These are phyloP conservation scores for Colletotrichum sublineola DNA, from an alignment of 2,329 filamentous ascomycete species.

Conservation along the genomic window DNA sequence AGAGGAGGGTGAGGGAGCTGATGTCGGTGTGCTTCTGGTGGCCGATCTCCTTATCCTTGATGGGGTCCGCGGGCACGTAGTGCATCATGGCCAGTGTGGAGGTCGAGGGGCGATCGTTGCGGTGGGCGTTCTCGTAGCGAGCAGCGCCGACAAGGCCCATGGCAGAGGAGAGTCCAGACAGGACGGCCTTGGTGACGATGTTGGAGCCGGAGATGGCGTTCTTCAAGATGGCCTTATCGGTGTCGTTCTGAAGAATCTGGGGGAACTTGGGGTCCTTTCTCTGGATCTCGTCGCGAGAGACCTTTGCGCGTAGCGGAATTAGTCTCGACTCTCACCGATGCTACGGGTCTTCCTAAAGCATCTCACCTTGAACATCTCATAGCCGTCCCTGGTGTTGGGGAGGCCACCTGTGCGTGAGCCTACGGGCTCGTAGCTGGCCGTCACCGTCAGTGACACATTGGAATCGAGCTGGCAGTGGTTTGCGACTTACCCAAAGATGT, in stretches of 20 bases:
- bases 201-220: constrained; percentile 64
- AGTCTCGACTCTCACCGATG: neutral
- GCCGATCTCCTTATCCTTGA: constrained; percentile 58
- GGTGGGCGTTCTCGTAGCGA: constrained; percentile 65
- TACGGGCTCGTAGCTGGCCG: constrained; percentile 60
- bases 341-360: constrained; percentile 37
- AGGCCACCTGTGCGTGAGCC: constrained; percentile 63
- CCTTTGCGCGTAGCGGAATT: constrained; percentile 40
- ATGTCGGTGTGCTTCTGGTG: constrained; percentile 72
- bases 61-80: constrained; percentile 62
- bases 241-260: constrained; percentile 61
- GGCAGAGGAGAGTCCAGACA: constrained; percentile 62
- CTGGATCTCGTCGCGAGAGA: constrained; percentile 65
- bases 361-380: constrained; percentile 64
- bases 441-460: constrained; percentile 10
- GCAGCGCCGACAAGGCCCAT: constrained; percentile 59
- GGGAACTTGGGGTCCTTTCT: constrained; percentile 61
- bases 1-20: constrained; percentile 67
- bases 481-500: constrained; percentile 61
- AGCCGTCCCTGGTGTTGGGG: constrained; percentile 63
- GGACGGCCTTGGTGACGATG: constrained; percentile 63
- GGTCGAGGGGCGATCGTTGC: constrained; percentile 63
- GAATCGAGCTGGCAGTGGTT: neutral
- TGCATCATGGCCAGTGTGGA: constrained; percentile 68
- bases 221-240: constrained; percentile 62